Evolutionary conservation across 2,329 filamentous ascomycete species (phyloP).

Genomic region (Pseudocercospora vitis): DNA sequence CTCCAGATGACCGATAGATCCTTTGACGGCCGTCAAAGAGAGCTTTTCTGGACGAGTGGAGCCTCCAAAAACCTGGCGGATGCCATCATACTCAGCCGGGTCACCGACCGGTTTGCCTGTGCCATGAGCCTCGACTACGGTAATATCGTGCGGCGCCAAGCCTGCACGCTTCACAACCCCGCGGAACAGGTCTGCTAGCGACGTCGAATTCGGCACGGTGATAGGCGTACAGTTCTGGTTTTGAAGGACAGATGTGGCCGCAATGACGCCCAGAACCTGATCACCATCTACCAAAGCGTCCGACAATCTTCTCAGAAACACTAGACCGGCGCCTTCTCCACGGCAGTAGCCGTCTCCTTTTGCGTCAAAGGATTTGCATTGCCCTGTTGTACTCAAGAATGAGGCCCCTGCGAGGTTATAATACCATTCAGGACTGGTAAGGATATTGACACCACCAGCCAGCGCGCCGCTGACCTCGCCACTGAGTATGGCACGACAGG

Average conservation of each 20-base stretch:
- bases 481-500: constrained; percentile 31
- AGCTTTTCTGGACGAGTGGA: constrained; percentile 16
- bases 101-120: constrained; percentile 22
- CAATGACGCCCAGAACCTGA: constrained; percentile 34
- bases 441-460: constrained; percentile 40
- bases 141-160: constrained; percentile 10
- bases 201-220: constrained; percentile 19
- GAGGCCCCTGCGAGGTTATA: constrained; percentile 40
- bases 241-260: constrained; percentile 32
- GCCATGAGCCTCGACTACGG: constrained; percentile 20
- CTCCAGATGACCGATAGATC: constrained; percentile 42
- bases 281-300: constrained; percentile 37
- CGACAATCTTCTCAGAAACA: constrained; percentile 35
- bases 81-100: constrained; percentile 15
- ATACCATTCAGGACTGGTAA: constrained; percentile 36
- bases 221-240: constrained; percentile 33
- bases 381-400: constrained; percentile 48
- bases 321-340: constrained; percentile 30
- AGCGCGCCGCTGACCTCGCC: constrained; percentile 38
- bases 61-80: constrained; percentile 4
- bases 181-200: constrained; percentile 11
- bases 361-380: constrained; percentile 46
- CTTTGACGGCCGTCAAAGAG: constrained; percentile 36
- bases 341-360: constrained; percentile 38
- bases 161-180: constrained; percentile 16